Evolutionary conservation across 2,329 filamentous ascomycete species (phyloP), one percentile per base, ranked within the genome.

Genomic region (Phyllosticta citribraziliensis): DNA sequence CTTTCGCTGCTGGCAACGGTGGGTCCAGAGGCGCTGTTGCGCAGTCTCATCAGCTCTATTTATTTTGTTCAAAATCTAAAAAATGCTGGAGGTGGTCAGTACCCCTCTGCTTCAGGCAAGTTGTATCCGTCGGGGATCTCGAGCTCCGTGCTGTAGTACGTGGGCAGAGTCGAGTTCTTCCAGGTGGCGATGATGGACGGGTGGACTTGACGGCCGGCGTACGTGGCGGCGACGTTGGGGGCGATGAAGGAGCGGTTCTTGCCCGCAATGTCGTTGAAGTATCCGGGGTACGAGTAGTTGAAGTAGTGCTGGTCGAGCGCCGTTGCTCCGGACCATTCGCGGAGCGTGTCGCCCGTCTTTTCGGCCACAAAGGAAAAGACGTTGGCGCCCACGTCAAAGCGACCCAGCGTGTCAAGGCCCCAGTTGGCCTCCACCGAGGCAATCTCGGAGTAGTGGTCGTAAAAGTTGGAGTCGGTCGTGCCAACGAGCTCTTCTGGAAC

Each of bases 381-480:
- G 63, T 79, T 79, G 40, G 77, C 77, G 52, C 76, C 76, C 2
- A 78, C 74, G 57, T 78, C 77, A 73, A 74, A 78, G 12, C 76
- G 73, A 11, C 76, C 77, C 8, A 79, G 74, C 0, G 75, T 78
- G 66, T 75, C 69, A 2, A 78, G 69, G 19, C 65, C 68, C 77
- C 76, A 78, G 67, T 78, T 79, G 10, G 76, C 75, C 64, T 78
- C 73, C 8, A 78, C 76, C 5, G 75, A 76, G 30, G 71, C 64
- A 56, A 78, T 73, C 60, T 75, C 75, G 59, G 71, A 75, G 70
- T 78, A 79, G 70, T 79, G 77, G 70, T 78, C 74, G 71, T 78
- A 78, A 69, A 70, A 92, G 69, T 78, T 83, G 67, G 75, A 68
- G 72, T 95, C 89, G 1, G 78, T 84, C 24, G 87, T 90, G 61